phyloP scores from a whole-genome alignment of 257 asterid genomes.

The Striga asiatica region DNA sequence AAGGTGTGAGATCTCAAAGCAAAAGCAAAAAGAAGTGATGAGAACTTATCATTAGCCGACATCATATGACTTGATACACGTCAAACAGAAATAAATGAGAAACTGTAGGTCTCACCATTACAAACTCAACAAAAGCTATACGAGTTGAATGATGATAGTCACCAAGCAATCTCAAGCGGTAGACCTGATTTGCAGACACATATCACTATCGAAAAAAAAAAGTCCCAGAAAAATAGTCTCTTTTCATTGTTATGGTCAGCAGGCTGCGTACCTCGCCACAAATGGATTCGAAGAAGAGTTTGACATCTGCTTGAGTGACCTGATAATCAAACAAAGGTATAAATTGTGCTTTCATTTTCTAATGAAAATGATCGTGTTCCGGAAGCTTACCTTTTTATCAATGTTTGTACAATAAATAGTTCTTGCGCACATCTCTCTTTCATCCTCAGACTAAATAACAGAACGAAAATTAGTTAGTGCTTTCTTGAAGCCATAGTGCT shows the following conservation, averaged over 20 bases:
- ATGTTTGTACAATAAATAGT: slow-evolving; percentile 69
- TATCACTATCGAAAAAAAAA: too few species aligned
- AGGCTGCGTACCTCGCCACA: slow-evolving; percentile 54
- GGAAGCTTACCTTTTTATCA: slow-evolving; percentile 73
- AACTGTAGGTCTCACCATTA: slow-evolving; percentile 49
- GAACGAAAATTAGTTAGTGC: too few species aligned
- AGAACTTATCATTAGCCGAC: background rate
- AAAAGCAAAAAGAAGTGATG: too few species aligned
- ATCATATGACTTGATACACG: background rate
- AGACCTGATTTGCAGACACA: too few species aligned
- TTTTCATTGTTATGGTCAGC: too few species aligned
- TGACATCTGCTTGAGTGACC: slow-evolving; percentile 63
- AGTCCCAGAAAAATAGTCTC: too few species aligned
- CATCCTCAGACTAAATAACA: slow-evolving; percentile 57
- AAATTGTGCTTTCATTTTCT: background rate
- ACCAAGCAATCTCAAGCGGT: slow-evolving; percentile 91
- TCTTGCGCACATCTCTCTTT: slow-evolving; percentile 79
- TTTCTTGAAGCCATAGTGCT: too few species aligned
- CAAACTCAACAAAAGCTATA: slow-evolving; percentile 91
- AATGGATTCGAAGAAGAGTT: slow-evolving; percentile 56
- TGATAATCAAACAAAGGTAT: slow-evolving; percentile 14
- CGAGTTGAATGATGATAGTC: slow-evolving; percentile 91
- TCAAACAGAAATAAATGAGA: slow-evolving; percentile 15
- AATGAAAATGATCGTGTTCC: background rate
- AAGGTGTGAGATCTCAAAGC: too few species aligned